Conservation (phyloP, 2,329 filamentous ascomycete species). For the Rutstroemia sydowiana region DNA sequence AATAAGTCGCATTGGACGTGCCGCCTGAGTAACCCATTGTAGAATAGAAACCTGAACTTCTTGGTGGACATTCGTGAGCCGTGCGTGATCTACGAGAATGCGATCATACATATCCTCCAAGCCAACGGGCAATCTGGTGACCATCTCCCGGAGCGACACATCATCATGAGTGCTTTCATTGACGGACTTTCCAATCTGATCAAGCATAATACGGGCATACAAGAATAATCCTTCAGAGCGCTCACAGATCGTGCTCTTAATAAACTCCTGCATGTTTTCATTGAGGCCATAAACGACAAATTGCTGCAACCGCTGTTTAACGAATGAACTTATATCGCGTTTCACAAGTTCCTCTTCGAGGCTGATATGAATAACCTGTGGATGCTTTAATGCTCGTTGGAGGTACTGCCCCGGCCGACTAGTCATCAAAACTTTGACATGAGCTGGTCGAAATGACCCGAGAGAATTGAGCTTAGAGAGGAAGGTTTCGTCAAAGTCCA, state of each 20-base stretch:
- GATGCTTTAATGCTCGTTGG: slow-evolving; percentile 28
- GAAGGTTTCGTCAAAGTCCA: slow-evolving; percentile 35
- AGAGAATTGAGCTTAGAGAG: slow-evolving; percentile 30
- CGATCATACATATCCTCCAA: slow-evolving; percentile 25
- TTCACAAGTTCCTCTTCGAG: slow-evolving; percentile 34
- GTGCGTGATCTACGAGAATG: slow-evolving; percentile 16
- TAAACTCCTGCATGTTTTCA: not conserved
- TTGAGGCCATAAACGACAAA: not conserved
- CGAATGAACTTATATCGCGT: slow-evolving; percentile 25
- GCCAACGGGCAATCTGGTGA: slow-evolving; percentile 13
- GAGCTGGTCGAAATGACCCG: slow-evolving; percentile 26
- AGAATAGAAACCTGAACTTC: slow-evolving; percentile 19
- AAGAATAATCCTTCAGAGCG: slow-evolving; percentile 4
- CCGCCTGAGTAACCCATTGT: slow-evolving; percentile 19
- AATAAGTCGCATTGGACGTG: slow-evolving; percentile 18
- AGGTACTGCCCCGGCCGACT: slow-evolving; percentile 34
- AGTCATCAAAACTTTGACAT: slow-evolving; percentile 38
- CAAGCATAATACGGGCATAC: slow-evolving; percentile 8
- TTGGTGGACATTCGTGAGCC: not conserved
- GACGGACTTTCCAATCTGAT: not conserved
- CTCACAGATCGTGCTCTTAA: not conserved
- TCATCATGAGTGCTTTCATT: not conserved
- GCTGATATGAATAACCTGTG: slow-evolving; percentile 29
- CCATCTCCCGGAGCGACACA: not conserved
- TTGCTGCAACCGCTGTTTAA: not conserved